Evolutionary conservation across 805 yeast species (phyloP).

Genomic region (Nakazawaea wickerhamii): DNA sequence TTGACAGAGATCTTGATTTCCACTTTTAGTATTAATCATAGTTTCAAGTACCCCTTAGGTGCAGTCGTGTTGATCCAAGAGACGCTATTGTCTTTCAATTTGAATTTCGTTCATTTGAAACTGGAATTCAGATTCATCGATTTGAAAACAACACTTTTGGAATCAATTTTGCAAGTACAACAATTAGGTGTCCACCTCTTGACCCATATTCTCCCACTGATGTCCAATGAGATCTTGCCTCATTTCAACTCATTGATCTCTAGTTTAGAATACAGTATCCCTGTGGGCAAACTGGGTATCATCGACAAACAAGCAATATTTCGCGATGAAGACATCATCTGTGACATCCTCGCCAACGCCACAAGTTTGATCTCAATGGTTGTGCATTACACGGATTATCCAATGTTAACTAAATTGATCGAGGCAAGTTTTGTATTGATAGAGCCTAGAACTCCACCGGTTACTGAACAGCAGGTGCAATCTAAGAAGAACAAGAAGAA

Average conservation of each 20-base stretch:
- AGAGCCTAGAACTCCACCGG: slow-evolving; percentile 28
- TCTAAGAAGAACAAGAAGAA: slow-evolving; percentile 17
- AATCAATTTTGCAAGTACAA: slow-evolving; percentile 41
- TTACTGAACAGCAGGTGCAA: slow-evolving; percentile 14
- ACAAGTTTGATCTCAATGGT: slow-evolving; percentile 21
- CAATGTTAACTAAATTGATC: slow-evolving; percentile 48
- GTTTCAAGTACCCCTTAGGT: slow-evolving; percentile 59
- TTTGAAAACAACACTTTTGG: slow-evolving; percentile 37
- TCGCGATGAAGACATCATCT: slow-evolving; percentile 25
- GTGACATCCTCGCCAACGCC: slow-evolving; percentile 25
- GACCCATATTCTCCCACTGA: slow-evolving; percentile 27
- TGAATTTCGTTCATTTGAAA: slow-evolving; percentile 49
- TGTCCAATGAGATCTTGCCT: too few species aligned
- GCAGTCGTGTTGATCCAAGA: slow-evolving; percentile 46
- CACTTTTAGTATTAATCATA: slow-evolving; percentile 40
- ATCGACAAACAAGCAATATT: slow-evolving; percentile 30
- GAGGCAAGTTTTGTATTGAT: slow-evolving; percentile 48
- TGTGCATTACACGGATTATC: slow-evolving; percentile 37
- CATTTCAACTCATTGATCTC: slow-evolving; percentile 46
- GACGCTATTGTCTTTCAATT: slow-evolving; percentile 48
- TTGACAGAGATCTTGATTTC: slow-evolving; percentile 40
- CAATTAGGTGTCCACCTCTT: slow-evolving; percentile 39
- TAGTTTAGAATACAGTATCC: slow-evolving; percentile 53
- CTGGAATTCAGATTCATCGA: slow-evolving; percentile 53
- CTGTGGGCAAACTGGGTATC: slow-evolving; percentile 35